Base-by-base conservation (phyloP, 805 yeast genomes). In the Kodamaea hsintzibuensis region DNA sequence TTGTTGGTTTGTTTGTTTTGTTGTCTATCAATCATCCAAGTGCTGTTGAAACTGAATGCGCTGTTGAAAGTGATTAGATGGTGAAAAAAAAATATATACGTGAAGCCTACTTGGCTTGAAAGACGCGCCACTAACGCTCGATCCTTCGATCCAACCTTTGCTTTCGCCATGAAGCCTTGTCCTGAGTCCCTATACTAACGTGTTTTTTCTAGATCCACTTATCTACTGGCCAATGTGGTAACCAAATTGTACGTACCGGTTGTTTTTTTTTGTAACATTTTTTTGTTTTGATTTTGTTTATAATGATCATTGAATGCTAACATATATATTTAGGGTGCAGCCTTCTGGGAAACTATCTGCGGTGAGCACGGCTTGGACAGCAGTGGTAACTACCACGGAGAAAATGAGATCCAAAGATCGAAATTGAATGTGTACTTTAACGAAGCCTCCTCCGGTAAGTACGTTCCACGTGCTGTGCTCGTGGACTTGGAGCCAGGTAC, bases 141-240 rank as follows among this genome's bases (percentile, higher is more conserved):
- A 30, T 30, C 13, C 35, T 9, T 8, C 35, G 5, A 30, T 30
- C 35, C n/a, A n/a, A 30, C 35, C 35, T 30, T 30, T 8, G 13
- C 8, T 12, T 9, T 30, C 35, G 10, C 35, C 13, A 2, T 30
- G 13, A 8, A 12, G 13, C 8, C 35, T 5, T 8, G 10, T 8
- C 35, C 8, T 22, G 25, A 12, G 13, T 30, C 10, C 35, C 2
- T 5, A 44, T 57, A 57, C 60, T 57, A 57, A 57, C 60, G 14
- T n/a, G n/a, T 47, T 30, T 2, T 12, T 12, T 57, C 44, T 72
- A 86, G 95, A 90, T 92, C 74, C 98, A 92, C 76, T 83, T 92
- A 74, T 92, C 98, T 55, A 88, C 97, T 55, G 98, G 98, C 75
- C 98, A 92, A 80, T 91, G 98, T 84, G 97, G 98, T 85, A 92